Conservation (phyloP, 2,329 filamentous ascomycete species). For the Paracoccidioides brasiliensis region DNA sequence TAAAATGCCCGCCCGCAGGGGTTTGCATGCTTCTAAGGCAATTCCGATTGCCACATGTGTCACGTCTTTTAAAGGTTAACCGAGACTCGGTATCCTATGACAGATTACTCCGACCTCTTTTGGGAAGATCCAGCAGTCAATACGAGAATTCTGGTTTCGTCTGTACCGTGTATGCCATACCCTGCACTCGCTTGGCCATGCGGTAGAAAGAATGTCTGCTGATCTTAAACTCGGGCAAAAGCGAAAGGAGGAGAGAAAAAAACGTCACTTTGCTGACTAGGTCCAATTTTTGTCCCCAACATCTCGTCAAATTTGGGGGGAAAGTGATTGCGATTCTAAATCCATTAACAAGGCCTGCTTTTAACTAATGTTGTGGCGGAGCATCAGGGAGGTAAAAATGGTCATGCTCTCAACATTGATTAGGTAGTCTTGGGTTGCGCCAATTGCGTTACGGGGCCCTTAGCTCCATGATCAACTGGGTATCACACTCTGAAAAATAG, state of each 20-base stretch:
- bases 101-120: not conserved
- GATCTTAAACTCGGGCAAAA: not conserved
- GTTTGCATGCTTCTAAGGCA: too few relatives aligned
- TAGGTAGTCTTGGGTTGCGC: not conserved
- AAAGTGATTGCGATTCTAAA: not conserved
- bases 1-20: too few relatives aligned
- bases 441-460: not conserved
- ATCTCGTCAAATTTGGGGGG: not conserved
- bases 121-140: not conserved
- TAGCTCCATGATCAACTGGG: not conserved
- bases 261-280: not conserved
- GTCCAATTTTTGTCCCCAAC: not conserved
- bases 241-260: not conserved
- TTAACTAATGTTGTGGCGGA: not conserved
- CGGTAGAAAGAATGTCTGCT: not conserved
- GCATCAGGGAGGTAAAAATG: not conserved
- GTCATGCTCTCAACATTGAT: not conserved
- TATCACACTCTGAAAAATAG: not conserved
- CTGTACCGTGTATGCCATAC: not conserved
- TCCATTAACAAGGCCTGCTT: not conserved
- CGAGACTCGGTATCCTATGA: not conserved
- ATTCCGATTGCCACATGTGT: too few relatives aligned
- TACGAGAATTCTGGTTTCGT: not conserved
- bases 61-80: not conserved
- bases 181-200: not conserved